Evolutionary conservation across 176 grass and related monocot genomes (phyloP).

Genomic region (Triticum dicoccoides): DNA sequence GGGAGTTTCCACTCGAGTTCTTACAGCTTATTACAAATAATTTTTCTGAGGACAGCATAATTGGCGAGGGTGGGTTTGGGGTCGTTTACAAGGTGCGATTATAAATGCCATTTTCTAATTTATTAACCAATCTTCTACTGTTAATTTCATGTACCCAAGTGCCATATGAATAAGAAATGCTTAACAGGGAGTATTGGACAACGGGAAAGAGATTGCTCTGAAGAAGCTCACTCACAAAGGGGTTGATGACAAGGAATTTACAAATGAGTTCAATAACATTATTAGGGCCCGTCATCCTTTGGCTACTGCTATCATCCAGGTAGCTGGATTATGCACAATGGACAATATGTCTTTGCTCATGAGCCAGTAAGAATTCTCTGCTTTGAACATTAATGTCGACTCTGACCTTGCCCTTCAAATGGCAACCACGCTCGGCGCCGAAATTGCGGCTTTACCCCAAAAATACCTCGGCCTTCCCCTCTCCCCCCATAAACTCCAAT

Average conservation of each 20-base stretch:
- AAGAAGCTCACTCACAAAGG: neutral
- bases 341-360: neutral
- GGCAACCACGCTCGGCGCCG: too few species aligned
- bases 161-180: neutral
- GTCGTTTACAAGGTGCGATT: neutral
- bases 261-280: neutral
- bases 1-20: neutral
- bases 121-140: neutral
- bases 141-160: too few species aligned
- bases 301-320: neutral
- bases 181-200: neutral
- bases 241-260: neutral
- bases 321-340: neutral
- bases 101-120: neutral
- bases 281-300: neutral
- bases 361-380: neutral
- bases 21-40: neutral
- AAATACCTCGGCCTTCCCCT: too few species aligned
- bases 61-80: neutral
- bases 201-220: neutral
- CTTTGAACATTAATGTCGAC: neutral
- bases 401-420: too few species aligned
- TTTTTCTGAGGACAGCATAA: neutral
- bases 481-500: too few species aligned
- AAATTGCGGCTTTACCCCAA: too few species aligned